Conservation (phyloP, 345 rosid species). For the Geranium brycei region DNA sequence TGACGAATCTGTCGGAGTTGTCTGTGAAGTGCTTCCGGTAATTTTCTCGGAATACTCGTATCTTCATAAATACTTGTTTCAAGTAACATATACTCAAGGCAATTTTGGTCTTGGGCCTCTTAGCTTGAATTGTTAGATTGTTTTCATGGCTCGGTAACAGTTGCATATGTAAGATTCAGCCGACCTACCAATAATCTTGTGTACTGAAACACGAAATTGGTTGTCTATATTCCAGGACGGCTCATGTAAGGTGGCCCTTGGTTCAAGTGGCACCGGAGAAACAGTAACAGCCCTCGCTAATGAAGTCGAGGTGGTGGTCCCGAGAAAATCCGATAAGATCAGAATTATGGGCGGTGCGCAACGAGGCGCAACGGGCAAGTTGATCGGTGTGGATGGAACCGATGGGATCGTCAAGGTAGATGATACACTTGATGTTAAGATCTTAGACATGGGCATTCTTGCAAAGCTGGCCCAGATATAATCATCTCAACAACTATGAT, state of each 20-base stretch:
- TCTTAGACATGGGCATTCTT: conserved; percentile 62
- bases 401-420: conserved; percentile 84
- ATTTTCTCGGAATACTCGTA: conserved; percentile 8
- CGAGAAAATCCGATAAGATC: conserved; percentile 70
- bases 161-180: neutral
- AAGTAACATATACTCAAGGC: too few relatives aligned
- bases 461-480: conserved; percentile 36
- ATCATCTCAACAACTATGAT: too few relatives aligned
- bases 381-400: conserved; percentile 81
- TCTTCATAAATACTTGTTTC: neutral
- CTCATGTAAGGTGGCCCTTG: conserved; percentile 54
- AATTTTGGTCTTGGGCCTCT: neutral
- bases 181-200: neutral
- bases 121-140: neutral
- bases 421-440: conserved; percentile 80
- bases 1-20: conserved; percentile 54
- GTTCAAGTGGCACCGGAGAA: conserved; percentile 52
- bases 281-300: conserved; percentile 26
- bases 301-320: conserved; percentile 58
- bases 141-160: neutral
- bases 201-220: neutral
- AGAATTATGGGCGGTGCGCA: conserved; percentile 72
- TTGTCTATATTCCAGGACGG: conserved; percentile 47
- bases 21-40: conserved; percentile 77
- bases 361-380: conserved; percentile 78